Conservation (phyloP, 2,329 filamentous ascomycete genomes). For the Podosphaera fusca region DNA sequence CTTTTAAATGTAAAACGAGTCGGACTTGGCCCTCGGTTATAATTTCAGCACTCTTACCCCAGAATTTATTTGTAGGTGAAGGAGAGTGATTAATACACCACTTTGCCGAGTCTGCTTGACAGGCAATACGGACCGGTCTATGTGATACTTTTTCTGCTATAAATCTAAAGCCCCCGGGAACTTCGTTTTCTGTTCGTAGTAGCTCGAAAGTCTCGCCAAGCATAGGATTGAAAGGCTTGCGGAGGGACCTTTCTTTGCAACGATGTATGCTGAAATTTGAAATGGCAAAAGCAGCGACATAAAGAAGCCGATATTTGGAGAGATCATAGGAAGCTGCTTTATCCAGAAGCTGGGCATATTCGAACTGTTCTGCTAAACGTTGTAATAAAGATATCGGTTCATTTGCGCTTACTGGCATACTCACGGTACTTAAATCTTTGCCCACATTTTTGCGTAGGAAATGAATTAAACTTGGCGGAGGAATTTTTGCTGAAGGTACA, state of each 20-base stretch:
- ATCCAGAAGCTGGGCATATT: conserved; percentile 73
- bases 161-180: conserved; percentile 56
- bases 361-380: conserved; percentile 69
- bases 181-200: conserved; percentile 56
- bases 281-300: conserved; percentile 75
- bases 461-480: conserved; percentile 75
- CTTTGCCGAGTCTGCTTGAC: conserved; percentile 64
- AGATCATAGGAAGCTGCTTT: conserved; percentile 40
- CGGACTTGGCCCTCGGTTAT: conserved; percentile 76
- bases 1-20: conserved; percentile 41
- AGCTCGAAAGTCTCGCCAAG: conserved; percentile 91
- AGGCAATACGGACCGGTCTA: conserved; percentile 74
- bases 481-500: conserved; percentile 49
- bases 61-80: conserved; percentile 85
- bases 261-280: conserved; percentile 64
- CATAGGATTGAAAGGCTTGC: conserved; percentile 94
- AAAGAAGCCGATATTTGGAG: conserved; percentile 47
- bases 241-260: conserved; percentile 72
- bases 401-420: conserved; percentile 92
- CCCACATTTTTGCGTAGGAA: conserved; percentile 95
- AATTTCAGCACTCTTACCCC: conserved; percentile 90
- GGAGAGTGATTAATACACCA: conserved; percentile 83
- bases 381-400: conserved; percentile 79
- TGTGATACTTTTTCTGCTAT: conserved; percentile 92
- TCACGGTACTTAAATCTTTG: conserved; percentile 89